Evolutionary conservation across 23 red algal species (phyloP).

Genomic region (Gracilaria domingensis): DNA sequence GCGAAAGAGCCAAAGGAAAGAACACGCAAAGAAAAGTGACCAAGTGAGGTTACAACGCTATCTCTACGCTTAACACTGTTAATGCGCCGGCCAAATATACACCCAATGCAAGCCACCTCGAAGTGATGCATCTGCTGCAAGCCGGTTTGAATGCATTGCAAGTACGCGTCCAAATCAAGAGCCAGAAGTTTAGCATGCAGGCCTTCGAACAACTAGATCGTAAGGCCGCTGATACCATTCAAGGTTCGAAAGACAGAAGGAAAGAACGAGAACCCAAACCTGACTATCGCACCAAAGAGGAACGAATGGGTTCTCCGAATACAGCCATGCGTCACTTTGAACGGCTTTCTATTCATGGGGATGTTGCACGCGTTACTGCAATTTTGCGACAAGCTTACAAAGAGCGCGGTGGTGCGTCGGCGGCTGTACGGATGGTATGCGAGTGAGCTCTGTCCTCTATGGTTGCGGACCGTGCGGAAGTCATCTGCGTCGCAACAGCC

Average conservation of each 20-base stretch:
- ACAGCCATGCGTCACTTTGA: constrained; percentile 48
- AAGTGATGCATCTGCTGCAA: no score
- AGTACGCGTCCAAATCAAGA: background rate
- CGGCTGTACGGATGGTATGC: no score
- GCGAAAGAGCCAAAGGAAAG: constrained; percentile 19
- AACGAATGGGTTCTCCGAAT: constrained; percentile 11
- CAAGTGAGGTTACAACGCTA: background rate
- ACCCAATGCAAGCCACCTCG: constrained; percentile 32
- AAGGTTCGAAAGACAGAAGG: constrained; percentile 11
- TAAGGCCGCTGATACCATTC: background rate
- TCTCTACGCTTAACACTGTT: background rate
- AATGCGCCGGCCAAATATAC: background rate
- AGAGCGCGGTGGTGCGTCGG: no score
- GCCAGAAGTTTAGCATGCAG: constrained; percentile 6
- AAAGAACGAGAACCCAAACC: constrained; percentile 24
- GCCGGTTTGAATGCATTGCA: no score
- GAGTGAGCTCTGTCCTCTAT: no score
- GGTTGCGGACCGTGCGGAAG: no score
- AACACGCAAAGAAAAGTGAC: background rate
- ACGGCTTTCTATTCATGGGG: constrained; percentile 49
- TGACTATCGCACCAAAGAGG: no score
- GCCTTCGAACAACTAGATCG: constrained; percentile 33
- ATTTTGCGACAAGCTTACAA: constrained; percentile 19
- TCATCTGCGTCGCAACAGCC: no score
- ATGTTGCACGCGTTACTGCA: constrained; percentile 34